Evolutionary conservation across 2,329 filamentous ascomycete genomes (phyloP).

Genomic region (Davidsoniella virescens): DNA sequence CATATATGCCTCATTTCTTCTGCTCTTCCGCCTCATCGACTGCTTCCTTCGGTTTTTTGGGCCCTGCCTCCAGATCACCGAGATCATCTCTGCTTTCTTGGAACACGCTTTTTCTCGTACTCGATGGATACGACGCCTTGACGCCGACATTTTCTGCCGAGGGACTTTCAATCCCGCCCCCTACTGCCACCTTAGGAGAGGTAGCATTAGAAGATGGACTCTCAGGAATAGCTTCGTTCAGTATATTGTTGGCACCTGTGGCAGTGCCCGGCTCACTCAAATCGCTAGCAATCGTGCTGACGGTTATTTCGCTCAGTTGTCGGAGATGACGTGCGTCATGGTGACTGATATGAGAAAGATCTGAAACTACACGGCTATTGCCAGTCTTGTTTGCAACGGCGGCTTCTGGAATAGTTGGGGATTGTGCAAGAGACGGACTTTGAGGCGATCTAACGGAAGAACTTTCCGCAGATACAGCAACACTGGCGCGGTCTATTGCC

Average conservation of each 20-base stretch:
- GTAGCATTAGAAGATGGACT: background rate
- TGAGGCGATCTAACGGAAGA: background rate
- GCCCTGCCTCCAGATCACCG: slow-evolving; percentile 9
- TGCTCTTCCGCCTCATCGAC: background rate
- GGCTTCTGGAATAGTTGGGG: background rate
- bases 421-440: background rate
- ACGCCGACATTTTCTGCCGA: background rate
- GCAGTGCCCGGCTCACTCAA: background rate
- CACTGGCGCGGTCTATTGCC: background rate
- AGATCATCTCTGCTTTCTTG: slow-evolving; percentile 22
- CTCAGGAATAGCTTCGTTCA: background rate
- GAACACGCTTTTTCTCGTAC: slow-evolving; percentile 21
- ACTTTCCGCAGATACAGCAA: background rate
- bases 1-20: background rate
- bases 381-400: background rate
- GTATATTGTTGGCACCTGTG: background rate
- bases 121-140: slow-evolving; percentile 11
- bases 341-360: slow-evolving; percentile 21
- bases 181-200: background rate
- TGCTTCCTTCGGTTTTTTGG: background rate
- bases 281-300: slow-evolving; percentile 18
- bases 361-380: too few relatives aligned
- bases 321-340: slow-evolving; percentile 25
- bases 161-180: background rate
- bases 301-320: slow-evolving; percentile 26